phyloP scores from a whole-genome alignment of 768 basidiomycete genomes.

The Suillus ampliporus region DNA sequence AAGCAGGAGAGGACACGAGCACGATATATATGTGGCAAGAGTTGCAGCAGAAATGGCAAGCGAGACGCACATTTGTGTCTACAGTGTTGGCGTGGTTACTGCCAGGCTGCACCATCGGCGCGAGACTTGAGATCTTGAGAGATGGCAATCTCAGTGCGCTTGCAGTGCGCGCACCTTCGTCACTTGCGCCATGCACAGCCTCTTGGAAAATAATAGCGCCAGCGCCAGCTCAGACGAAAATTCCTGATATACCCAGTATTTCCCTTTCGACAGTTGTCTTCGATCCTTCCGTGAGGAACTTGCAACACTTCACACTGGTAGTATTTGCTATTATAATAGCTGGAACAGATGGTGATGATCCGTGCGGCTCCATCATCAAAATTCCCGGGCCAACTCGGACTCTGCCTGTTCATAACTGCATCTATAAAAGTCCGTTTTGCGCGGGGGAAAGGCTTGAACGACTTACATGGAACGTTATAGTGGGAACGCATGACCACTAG shows the following conservation, averaged over 20 bases:
- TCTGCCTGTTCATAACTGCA: not conserved
- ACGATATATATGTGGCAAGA: slow-evolving; percentile 1
- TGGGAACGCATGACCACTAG: too few relatives aligned
- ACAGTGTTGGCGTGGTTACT: slow-evolving; percentile 34
- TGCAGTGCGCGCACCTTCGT: slow-evolving; percentile 26
- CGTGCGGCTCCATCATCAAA: too few relatives aligned
- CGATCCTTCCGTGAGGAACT: not conserved
- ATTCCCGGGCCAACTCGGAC: too few relatives aligned
- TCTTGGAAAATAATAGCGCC: slow-evolving; percentile 35
- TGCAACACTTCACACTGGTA: not conserved
- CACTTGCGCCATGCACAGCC: slow-evolving; percentile 23
- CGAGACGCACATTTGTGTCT: slow-evolving; percentile 31
- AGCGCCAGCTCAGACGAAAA: not conserved
- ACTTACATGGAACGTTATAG: not conserved
- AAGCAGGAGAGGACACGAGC: slow-evolving; percentile 13
- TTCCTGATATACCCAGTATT: not conserved
- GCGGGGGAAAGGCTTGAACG: not conserved
- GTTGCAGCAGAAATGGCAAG: slow-evolving; percentile 15
- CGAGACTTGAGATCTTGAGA: slow-evolving; percentile 39
- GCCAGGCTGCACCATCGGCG: slow-evolving; percentile 37
- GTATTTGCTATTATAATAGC: not conserved
- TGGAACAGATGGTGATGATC: not conserved
- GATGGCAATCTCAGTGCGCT: slow-evolving; percentile 25
- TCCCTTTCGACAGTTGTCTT: not conserved
- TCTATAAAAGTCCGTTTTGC: not conserved